Percentiles rank a stretch among this genome's conserved stretches.
phyloP scores from a whole-genome alignment of 805 yeast genomes.

The Jamesozyma jinghongensis region DNA sequence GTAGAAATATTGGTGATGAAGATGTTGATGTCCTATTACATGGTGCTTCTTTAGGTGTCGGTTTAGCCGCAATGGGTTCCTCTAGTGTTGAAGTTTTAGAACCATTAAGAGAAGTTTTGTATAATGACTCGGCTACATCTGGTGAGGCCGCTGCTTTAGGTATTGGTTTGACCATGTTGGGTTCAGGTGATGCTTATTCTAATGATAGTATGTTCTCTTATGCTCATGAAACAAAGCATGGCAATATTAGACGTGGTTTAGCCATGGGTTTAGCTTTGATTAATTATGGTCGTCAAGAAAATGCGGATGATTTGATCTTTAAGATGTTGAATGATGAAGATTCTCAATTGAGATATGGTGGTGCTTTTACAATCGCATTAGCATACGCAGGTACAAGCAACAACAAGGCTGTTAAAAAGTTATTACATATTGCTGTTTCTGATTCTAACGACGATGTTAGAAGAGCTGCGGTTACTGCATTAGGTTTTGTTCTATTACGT shows the following conservation, averaged over 20 bases:
- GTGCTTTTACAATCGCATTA: slow-evolving; percentile 85
- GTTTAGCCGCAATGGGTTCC: slow-evolving; percentile 95
- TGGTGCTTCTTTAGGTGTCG: slow-evolving; percentile 92
- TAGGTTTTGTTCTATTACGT: slow-evolving; percentile 85
- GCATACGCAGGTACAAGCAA: slow-evolving; percentile 97
- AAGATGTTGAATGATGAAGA: slow-evolving; percentile 65
- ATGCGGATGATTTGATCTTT: slow-evolving; percentile 62
- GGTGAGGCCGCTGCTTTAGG: slow-evolving; percentile 96
- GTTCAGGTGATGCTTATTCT: slow-evolving; percentile 67
- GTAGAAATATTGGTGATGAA: slow-evolving; percentile 48
- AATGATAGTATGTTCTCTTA: slow-evolving; percentile 75
- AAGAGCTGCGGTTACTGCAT: slow-evolving; percentile 85
- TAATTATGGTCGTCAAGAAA: slow-evolving; percentile 76
- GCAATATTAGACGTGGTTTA: slow-evolving; percentile 87
- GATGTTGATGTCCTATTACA: slow-evolving; percentile 80
- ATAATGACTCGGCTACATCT: slow-evolving; percentile 84
- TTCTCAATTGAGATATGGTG: slow-evolving; percentile 87
- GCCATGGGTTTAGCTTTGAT: slow-evolving; percentile 83
- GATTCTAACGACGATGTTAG: slow-evolving; percentile 95
- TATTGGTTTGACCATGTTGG: slow-evolving; percentile 93
- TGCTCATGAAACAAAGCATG: slow-evolving; percentile 94
- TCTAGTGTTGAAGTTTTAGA: slow-evolving; percentile 67
- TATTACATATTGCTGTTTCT: slow-evolving; percentile 89
- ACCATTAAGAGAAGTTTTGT: slow-evolving; percentile 72
- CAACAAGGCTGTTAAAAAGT: slow-evolving; percentile 73